These are phyloP conservation scores for Tricholomella constricta DNA, from an alignment of 768 basidiomycete genomes.

Conservation along the genomic window DNA sequence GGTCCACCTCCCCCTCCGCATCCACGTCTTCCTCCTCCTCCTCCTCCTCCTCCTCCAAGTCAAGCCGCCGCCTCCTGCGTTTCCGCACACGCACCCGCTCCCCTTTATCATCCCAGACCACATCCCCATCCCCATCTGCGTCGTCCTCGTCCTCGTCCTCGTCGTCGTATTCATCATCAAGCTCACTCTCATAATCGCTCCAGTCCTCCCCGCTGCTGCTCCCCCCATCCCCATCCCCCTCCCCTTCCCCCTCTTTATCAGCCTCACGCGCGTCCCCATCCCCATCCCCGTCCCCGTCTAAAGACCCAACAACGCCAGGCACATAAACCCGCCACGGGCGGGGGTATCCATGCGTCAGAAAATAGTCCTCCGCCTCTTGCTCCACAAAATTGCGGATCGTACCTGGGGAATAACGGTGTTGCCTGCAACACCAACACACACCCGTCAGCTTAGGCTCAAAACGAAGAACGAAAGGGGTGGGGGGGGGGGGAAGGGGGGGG, in stretches of 20 bases:
- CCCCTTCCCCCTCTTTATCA: not conserved
- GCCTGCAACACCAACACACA: slow-evolving; percentile 8
- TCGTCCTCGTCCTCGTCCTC: slow-evolving; percentile 6
- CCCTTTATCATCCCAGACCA: too few species aligned
- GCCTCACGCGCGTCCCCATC: not conserved
- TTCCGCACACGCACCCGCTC: too few species aligned
- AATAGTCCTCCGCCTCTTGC: slow-evolving; percentile 26
- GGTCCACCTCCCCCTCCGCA: slow-evolving; percentile 35
- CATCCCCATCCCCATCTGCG: not conserved
- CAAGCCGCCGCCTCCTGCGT: too few species aligned
- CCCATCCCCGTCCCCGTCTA: not conserved
- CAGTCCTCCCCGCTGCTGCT: slow-evolving; percentile 19
- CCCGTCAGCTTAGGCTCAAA: too few species aligned
- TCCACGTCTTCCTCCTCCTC: slow-evolving; percentile 30
- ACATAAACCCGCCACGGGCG: slow-evolving; percentile 8
- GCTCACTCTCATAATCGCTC: slow-evolving; percentile 26
- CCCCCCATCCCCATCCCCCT: slow-evolving; percentile 4
- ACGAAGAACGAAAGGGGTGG: too few species aligned
- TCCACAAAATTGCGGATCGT: slow-evolving; percentile 25
- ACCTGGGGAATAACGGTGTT: slow-evolving; percentile 18
- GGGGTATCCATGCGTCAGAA: slow-evolving; percentile 16
- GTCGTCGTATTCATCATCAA: slow-evolving; percentile 14
- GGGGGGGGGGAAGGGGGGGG: not conserved
- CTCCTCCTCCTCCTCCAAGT: not conserved
- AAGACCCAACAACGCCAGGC: not conserved